Percentiles rank a stretch among this genome's conserved stretches.
phyloP scores from a whole-genome alignment of 139 green algal genomes.

The Chlamydomonas incerta region DNA sequence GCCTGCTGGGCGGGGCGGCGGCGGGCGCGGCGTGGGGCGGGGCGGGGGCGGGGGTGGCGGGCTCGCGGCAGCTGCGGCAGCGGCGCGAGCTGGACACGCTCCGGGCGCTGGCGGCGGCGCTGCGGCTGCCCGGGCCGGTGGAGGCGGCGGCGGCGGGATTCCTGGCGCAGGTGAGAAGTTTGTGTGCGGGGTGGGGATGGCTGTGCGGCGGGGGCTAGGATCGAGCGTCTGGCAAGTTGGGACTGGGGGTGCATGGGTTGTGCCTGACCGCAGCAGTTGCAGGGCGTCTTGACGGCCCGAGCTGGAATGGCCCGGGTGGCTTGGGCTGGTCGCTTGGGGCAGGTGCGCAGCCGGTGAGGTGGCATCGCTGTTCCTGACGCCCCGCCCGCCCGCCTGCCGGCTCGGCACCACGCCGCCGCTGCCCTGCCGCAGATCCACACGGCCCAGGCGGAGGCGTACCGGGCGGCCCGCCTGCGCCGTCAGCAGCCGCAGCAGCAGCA shows the following conservation, averaged over 20 bases:
- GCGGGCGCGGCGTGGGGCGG: too few species aligned
- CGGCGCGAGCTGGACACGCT: not conserved
- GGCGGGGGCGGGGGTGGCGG: too few species aligned
- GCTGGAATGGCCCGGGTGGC: too few species aligned
- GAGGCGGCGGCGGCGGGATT: not conserved
- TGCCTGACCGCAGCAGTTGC: too few species aligned
- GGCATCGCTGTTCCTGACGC: too few species aligned
- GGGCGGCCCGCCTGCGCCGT: not conserved
- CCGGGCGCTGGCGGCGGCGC: not conserved
- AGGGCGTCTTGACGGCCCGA: too few species aligned
- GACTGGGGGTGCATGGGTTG: not conserved
- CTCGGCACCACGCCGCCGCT: too few species aligned
- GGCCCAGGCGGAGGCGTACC: not conserved
- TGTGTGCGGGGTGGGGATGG: too few species aligned
- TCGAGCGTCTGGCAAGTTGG: not conserved
- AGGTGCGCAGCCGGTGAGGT: too few species aligned
- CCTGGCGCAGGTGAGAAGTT: slow-evolving; percentile 17
- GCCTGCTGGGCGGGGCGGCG: not conserved
- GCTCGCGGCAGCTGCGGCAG: not conserved
- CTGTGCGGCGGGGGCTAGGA: too few species aligned
- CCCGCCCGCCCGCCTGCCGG: too few species aligned
- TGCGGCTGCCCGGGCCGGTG: slow-evolving; percentile 12
- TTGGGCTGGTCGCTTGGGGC: too few species aligned
- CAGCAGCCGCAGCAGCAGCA: not conserved
- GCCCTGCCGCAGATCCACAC: not conserved